Evolutionary conservation across 164 flowering plant species (phyloP), one percentile per base, ranked within the genome.

Genomic region (Macadamia integrifolia): DNA sequence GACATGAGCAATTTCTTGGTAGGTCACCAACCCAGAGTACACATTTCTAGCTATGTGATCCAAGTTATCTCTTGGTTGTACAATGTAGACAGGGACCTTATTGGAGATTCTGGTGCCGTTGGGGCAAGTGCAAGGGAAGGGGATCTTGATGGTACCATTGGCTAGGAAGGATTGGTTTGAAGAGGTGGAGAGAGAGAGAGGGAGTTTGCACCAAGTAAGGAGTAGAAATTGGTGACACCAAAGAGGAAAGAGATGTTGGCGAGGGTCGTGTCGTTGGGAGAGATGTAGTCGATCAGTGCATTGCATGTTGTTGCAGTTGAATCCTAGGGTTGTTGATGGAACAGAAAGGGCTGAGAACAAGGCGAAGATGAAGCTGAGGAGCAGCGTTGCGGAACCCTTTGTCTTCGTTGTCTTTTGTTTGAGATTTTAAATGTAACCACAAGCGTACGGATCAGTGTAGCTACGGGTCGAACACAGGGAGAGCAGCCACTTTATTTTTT

Each of bases 41-140:
- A 83, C 79, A 1, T 66, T 74, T 4, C 29, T 48, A 3, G 92
- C 92, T 32, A 89, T 89, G 58, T 71, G 73, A 75, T 66, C 63
- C 17, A 89, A 78, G 2, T 23, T 59, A 69, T 89, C 89, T 31
- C 46, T 79, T 12, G 49, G n/a, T 48, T 68, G 62, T 40, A 89
- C 87, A 14, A 68, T 77, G 88, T 89, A 86, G n/a, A 59, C 15
- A 1, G 92, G 95, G 0, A n/a, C 64, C 1, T 55, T 8, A 70
- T 72, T 12, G 40, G 95, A 86, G 44, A 70, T 31, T 1, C 95
- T 92, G 55, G 78, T 76, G 29, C 82, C 85, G 75, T 83, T 77
- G 53, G n/a, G 3, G 85, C 95, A 89, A 50, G 11, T 3, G 77
- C 95, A 89, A 11, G 82, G 77, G 80, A 89, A 78, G 61, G 90